Percentiles rank a stretch among this genome's conserved stretches.
Conservation (phyloP, 2,329 filamentous ascomycete species). For the Uncinocarpus reesii region DNA sequence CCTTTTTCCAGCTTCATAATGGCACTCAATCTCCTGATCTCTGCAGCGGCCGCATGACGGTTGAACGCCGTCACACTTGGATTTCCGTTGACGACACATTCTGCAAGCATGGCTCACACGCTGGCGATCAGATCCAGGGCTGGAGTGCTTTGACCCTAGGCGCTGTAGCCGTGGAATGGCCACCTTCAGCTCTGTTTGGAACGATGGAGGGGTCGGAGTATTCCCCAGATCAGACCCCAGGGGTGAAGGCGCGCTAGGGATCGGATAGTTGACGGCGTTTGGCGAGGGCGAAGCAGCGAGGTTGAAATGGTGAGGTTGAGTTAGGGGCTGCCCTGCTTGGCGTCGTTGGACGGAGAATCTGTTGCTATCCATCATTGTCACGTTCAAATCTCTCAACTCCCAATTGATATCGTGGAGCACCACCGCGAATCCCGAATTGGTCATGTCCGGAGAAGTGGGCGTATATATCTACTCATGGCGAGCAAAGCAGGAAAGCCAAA, state of each 20-base stretch:
- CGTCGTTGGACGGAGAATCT: conserved; percentile 11
- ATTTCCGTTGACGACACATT: conserved; percentile 29
- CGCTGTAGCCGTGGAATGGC: conserved; percentile 18
- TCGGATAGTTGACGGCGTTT: conserved; percentile 1
- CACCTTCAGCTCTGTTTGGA: conserved; percentile 16
- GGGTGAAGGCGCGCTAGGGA: not conserved
- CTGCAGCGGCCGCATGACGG: conserved; percentile 28
- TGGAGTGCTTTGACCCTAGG: conserved; percentile 8
- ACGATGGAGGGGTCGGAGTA: not conserved
- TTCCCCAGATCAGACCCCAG: conserved; percentile 11
- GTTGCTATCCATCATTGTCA: conserved; percentile 8
- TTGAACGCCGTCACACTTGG: conserved; percentile 29
- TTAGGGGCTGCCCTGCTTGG: conserved; percentile 11
- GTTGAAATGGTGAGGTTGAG: conserved; percentile 12
- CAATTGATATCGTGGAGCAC: not conserved
- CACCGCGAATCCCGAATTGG: not conserved
- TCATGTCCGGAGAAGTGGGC: not conserved
- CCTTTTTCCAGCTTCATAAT: conserved; percentile 28
- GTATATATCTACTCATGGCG: conserved; percentile 1
- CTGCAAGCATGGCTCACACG: conserved; percentile 26
- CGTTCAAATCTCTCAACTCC: not conserved
- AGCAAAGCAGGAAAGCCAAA: not conserved
- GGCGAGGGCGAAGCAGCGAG: conserved; percentile 2
- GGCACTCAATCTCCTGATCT: conserved; percentile 22
- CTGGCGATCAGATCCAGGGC: conserved; percentile 14